A percentile compares a stretch with the other conserved stretches of the same genome.
Conservation (phyloP, 371 early-diverging fungal genomes). For the Rhizopus delemar region DNA sequence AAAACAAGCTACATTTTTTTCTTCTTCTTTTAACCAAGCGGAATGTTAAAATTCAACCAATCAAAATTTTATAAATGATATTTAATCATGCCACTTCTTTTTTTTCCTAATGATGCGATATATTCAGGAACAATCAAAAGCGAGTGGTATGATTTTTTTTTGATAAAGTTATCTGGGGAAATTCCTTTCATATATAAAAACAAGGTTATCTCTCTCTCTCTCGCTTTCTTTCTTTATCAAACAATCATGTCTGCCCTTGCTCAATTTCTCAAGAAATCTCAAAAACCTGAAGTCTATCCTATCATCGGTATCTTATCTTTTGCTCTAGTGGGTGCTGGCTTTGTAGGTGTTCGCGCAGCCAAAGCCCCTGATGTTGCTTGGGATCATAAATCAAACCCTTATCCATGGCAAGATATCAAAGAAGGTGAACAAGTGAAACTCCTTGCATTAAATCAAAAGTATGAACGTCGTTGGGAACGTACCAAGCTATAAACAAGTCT, state of each 20-base stretch:
- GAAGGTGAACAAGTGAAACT: constrained; percentile 50
- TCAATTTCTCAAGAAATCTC: constrained; percentile 37
- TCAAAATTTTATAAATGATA: neutral
- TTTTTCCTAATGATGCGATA: neutral
- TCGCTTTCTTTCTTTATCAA: neutral
- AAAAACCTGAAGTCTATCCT: constrained; percentile 45
- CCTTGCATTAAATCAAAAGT: constrained; percentile 38
- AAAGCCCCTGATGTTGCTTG: constrained; percentile 49
- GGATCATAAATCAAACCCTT: constrained; percentile 27
- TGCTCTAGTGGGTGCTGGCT: constrained; percentile 42
- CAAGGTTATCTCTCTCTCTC: neutral
- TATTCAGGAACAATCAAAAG: neutral
- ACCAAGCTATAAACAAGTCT: constrained; percentile 28
- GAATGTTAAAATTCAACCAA: neutral
- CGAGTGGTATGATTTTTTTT: constrained; percentile 1
- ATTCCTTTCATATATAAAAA: neutral
- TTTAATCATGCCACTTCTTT: constrained; percentile 3
- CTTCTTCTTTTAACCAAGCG: too few relatives aligned
- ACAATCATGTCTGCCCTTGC: constrained; percentile 15
- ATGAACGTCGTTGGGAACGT: constrained; percentile 40
- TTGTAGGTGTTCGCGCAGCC: constrained; percentile 27
- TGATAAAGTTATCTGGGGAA: neutral
- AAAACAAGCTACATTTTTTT: too few relatives aligned
- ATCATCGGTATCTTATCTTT: constrained; percentile 37
- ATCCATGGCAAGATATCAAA: constrained; percentile 30